Evolutionary conservation across 2,329 filamentous ascomycete species (phyloP), one percentile per base, ranked within the genome.

Genomic region (Lasiodiplodia gonubiensis): DNA sequence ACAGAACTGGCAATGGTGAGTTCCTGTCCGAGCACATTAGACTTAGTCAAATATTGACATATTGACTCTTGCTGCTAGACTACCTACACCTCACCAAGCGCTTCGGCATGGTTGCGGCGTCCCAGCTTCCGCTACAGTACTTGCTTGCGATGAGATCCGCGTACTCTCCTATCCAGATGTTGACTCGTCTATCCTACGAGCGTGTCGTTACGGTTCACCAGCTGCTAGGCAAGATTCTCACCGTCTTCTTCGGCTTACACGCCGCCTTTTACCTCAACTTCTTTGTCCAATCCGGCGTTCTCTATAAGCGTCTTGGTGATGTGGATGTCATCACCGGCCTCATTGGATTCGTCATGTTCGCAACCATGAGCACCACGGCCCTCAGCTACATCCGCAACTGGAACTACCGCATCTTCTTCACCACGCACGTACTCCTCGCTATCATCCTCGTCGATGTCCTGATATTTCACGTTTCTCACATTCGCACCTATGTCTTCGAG

Each of bases 61-160:
- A 30, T 55, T 66, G 25, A 53, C 25, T 57, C n/a, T 4, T 21
- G n/a, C 70, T 21, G 12, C 3, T 61, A 88, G 87, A 89, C 74
- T 89, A 89, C 67, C 80, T 89, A 35, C 88, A 89, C 74, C 77
- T 89, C 27, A 89, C 88, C 27, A 89, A 88, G 76, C 83, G 87
- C 5, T 81, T 89, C 64, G 87, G 85, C 21, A 86, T 86, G 55
- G 81, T 89, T 60, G 86, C 80, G 25, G 81, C 86, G 6, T 88
- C 87, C 10, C 88, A 89, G 71, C 74, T 80, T 1, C 88, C 88
- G 1, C 74, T 89, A 2, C 86, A 89, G 66, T 86, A 88, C 67
- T 79, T 89, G 7, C 81, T 90, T 68, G 78, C 84, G 18, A 78
- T 85, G 67, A 83, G 83, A 64, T 81, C 83, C 8, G 78, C 81